Evolutionary conservation across 164 flowering plant species (phyloP), one percentile per base, ranked within the genome.

Genomic region (Magnolia changhungtana): DNA sequence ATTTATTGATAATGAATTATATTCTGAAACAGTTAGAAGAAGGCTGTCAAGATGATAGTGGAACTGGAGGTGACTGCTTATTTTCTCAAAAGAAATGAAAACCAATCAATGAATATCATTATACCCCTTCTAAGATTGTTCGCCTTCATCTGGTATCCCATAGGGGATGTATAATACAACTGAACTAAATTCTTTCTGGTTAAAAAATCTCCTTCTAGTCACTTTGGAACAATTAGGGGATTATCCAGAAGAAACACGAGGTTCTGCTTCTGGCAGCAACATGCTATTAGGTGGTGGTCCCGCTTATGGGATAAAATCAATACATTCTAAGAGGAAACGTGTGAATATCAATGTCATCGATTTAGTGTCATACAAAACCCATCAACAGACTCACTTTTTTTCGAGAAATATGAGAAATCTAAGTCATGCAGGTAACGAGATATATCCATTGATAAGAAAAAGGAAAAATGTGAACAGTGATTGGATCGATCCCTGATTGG

Each of bases 111-210:
- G 29, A 27, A 27, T 27, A 27, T 27, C 29, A 27, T 27, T 27
- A 27, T 27, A 27, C 29, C 29, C 29, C 2, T 27, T 27, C 29
- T 27, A 27, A 27, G 29, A 27, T 27, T 27, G 29, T 27, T 27
- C 29, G 29, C 29, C 29, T 1, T 27, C 29, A 27, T 27, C 29
- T 27, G 29, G 29, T 27, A 27, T 27, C 29, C 29, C 29, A 27
- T 27, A 27, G 63, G 63, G 18, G 11, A 58, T 10, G 63, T 58
- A 58, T 58, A 16, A 10, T 58, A 58, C 63, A 58, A 10, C 63
- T 58, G 63, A 58, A 58, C 63, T 58, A 58, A 58, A 58, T 58
- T 58, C 63, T 58, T 58, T 58, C 63, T 58, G 63, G 63, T 58
- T 58, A 58, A 58, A 58, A 58, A 58, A 58, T 58, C 63, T 58